Conservation (phyloP, 2,329 filamentous ascomycete species). For the Ambrosiella beaveri region DNA sequence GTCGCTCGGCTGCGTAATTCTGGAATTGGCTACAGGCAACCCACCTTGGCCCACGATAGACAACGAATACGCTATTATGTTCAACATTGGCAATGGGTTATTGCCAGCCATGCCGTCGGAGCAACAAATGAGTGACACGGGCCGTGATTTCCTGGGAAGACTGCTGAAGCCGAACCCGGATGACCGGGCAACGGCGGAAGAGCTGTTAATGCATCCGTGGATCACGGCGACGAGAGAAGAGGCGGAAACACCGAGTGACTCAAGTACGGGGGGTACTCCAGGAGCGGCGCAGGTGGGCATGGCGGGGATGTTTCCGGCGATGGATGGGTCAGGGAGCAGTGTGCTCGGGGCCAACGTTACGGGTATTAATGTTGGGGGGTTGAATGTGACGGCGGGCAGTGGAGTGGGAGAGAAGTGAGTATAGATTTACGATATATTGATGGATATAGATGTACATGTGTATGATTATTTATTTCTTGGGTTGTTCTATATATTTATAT, state of each 20-base stretch:
- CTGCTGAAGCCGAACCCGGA: slow-evolving; percentile 78
- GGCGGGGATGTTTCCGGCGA: slow-evolving; percentile 4
- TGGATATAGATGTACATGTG: too few species aligned
- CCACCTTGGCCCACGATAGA: slow-evolving; percentile 90
- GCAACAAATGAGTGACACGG: slow-evolving; percentile 70
- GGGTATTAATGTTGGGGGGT: too few species aligned
- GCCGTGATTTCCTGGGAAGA: slow-evolving; percentile 72
- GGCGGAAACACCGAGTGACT: slow-evolving; percentile 44
- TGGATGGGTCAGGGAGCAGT: background rate
- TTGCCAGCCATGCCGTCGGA: slow-evolving; percentile 64
- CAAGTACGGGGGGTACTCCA: slow-evolving; percentile 18
- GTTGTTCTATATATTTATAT: background rate
- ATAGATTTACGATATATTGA: too few species aligned
- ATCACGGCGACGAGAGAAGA: slow-evolving; percentile 42
- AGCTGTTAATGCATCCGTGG: slow-evolving; percentile 91
- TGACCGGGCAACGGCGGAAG: slow-evolving; percentile 63
- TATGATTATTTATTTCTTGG: background rate
- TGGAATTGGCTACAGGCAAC: slow-evolving; percentile 92
- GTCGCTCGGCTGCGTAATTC: slow-evolving; percentile 89
- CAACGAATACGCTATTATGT: slow-evolving; percentile 99
- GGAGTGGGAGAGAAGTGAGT: too few species aligned
- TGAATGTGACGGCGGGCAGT: too few species aligned
- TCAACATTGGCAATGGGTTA: slow-evolving; percentile 96
- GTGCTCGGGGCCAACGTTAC: too few species aligned
- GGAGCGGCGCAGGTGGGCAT: background rate